phyloP scores from a whole-genome alignment of 2,329 filamentous ascomycete species.

The Pyrenophora teres region DNA sequence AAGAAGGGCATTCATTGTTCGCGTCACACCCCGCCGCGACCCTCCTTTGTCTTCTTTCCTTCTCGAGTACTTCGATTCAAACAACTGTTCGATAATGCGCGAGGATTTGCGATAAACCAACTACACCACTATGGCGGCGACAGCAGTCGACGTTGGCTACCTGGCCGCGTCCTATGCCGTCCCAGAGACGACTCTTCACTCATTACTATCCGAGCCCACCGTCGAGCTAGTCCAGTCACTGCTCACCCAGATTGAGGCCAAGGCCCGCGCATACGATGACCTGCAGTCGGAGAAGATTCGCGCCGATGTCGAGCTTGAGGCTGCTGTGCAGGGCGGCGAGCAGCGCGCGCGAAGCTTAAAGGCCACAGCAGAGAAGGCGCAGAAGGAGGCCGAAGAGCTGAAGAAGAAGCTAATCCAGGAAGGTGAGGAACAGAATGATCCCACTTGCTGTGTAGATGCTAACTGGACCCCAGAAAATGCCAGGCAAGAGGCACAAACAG shows the following conservation, averaged over 20 bases:
- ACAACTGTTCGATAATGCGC: constrained; percentile 25
- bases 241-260: constrained; percentile 73
- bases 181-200: constrained; percentile 66
- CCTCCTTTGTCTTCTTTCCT: constrained; percentile 33
- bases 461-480: constrained; percentile 65
- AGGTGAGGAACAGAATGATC: constrained; percentile 60
- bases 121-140: constrained; percentile 60
- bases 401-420: constrained; percentile 80
- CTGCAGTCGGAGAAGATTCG: constrained; percentile 87
- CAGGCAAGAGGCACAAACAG: constrained; percentile 75
- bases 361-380: constrained; percentile 77
- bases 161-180: constrained; percentile 73
- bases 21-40: constrained; percentile 16
- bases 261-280: constrained; percentile 81
- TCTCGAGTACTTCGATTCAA: constrained; percentile 1
- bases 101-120: constrained; percentile 17
- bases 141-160: constrained; percentile 70
- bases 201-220: constrained; percentile 70
- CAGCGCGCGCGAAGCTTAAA: constrained; percentile 82
- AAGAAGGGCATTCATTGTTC: constrained; percentile 21
- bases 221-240: constrained; percentile 76
- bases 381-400: constrained; percentile 81
- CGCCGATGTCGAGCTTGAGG: constrained; percentile 90
- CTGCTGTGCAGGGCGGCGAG: constrained; percentile 81
- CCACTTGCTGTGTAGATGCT: neutral